These are phyloP conservation scores for Nothophaeocryptopus gaeumannii DNA, from an alignment of 2,329 filamentous ascomycete genomes.

Conservation along the genomic window DNA sequence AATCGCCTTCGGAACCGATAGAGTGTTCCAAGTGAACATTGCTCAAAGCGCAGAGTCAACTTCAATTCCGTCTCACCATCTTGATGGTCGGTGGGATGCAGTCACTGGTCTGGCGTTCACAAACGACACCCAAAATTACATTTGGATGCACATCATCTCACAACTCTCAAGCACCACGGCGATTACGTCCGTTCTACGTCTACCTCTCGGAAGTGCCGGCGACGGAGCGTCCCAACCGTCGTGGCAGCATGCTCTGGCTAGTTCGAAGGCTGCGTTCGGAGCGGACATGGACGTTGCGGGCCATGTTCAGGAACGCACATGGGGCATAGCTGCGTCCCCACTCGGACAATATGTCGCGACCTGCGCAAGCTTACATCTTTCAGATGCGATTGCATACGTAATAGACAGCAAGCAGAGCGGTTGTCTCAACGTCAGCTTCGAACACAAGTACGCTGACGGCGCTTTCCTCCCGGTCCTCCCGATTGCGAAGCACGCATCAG, in stretches of 20 bases:
- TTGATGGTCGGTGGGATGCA: constrained; percentile 44
- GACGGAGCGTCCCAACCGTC: constrained; percentile 22
- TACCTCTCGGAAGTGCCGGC: constrained; percentile 24
- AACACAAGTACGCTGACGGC: no score
- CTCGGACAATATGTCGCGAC: constrained; percentile 48
- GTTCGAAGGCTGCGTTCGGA: constrained; percentile 45
- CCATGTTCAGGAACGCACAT: constrained; percentile 50
- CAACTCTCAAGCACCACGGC: constrained; percentile 38
- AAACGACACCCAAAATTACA: constrained; percentile 11
- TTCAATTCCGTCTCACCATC: constrained; percentile 27
- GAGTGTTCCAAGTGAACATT: constrained; percentile 21
- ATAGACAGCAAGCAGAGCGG: constrained; percentile 44
- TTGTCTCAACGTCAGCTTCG: constrained; percentile 19
- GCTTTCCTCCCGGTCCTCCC: no score
- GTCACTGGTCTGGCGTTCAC: constrained; percentile 38
- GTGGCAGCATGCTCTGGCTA: constrained; percentile 43
- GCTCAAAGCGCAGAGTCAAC: no score
- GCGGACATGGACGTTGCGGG: constrained; percentile 51
- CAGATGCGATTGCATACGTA: constrained; percentile 57
- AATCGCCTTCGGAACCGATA: constrained; percentile 33
- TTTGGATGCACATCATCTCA: constrained; percentile 38
- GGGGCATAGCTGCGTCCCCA: constrained; percentile 52
- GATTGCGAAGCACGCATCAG: no score
- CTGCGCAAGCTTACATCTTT: constrained; percentile 54
- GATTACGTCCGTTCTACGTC: constrained; percentile 31